Percentiles rank a stretch among this genome's conserved stretches.
phyloP scores from a whole-genome alignment of 1,284 basidiomycete genomes.

The Leccinum proximum region DNA sequence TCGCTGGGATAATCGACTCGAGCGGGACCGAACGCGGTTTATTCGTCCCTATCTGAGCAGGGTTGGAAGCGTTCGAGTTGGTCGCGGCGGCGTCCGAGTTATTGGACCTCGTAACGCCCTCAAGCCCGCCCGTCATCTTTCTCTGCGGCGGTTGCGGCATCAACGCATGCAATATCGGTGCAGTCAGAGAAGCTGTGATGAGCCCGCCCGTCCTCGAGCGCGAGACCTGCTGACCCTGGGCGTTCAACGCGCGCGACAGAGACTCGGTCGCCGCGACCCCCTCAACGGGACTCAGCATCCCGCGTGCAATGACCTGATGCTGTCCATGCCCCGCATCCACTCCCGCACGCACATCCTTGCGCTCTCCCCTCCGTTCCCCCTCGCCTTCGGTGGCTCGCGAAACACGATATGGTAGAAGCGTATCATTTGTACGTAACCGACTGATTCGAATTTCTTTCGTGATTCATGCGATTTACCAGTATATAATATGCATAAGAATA shows the following conservation, averaged over 20 bases:
- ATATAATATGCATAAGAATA: too few relatives aligned
- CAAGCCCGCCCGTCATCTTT: constrained; percentile 32
- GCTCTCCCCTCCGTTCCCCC: constrained; percentile 42
- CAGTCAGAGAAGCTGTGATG: constrained; percentile 38
- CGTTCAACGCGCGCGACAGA: constrained; percentile 41
- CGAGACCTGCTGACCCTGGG: constrained; percentile 29
- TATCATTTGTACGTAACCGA: too few relatives aligned
- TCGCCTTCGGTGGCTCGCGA: constrained; percentile 40
- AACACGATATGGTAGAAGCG: constrained; percentile 46
- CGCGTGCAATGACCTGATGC: constrained; percentile 36
- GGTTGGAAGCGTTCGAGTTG: constrained; percentile 8
- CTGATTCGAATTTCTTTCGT: too few relatives aligned
- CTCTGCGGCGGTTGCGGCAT: constrained; percentile 46
- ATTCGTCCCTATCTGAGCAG: constrained; percentile 10
- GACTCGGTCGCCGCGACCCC: constrained; percentile 43
- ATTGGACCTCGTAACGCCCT: constrained; percentile 24
- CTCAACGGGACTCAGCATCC: constrained; percentile 37
- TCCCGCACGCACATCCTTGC: constrained; percentile 16
- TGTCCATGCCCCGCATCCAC: not conserved
- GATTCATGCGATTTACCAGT: too few relatives aligned
- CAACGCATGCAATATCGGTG: constrained; percentile 59
- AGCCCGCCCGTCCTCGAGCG: constrained; percentile 30
- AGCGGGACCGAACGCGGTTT: constrained; percentile 72
- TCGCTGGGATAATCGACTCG: constrained; percentile 86
- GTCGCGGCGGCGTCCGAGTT: constrained; percentile 3